Evolutionary conservation across 768 basidiomycete species (phyloP).

Genomic region (Hemileccinum rubropunctum): DNA sequence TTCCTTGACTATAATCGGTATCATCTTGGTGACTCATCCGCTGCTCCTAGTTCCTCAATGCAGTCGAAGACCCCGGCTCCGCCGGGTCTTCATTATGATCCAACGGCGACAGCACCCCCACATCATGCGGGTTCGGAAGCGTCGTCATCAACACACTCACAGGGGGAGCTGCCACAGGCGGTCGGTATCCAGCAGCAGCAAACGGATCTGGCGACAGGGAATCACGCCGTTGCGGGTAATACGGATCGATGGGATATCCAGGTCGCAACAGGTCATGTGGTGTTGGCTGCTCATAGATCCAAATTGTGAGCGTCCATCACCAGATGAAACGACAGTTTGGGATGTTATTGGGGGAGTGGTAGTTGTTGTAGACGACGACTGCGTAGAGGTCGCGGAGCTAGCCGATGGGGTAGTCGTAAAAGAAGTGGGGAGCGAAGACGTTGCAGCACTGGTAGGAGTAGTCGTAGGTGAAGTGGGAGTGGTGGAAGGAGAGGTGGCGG

Average conservation of each 20-base stretch:
- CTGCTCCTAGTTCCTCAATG: constrained; percentile 14
- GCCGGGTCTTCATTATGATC: constrained; percentile 10
- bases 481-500: too few species aligned
- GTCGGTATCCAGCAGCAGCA: constrained; percentile 27
- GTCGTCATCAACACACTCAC: not conserved
- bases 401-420: too few species aligned
- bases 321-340: too few species aligned
- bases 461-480: too few species aligned
- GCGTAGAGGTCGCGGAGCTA: too few species aligned
- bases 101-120: constrained; percentile 1
- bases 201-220: too few species aligned
- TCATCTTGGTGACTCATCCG: constrained; percentile 32
- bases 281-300: constrained; percentile 22
- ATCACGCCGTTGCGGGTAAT: too few species aligned
- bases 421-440: too few species aligned
- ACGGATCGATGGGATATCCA: too few species aligned
- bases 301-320: constrained; percentile 21
- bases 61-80: constrained; percentile 7
- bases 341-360: too few species aligned
- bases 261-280: constrained; percentile 18
- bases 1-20: constrained; percentile 27
- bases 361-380: too few species aligned
- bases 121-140: constrained; percentile 23
- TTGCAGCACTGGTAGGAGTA: too few species aligned
- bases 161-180: not conserved